phyloP scores from a whole-genome alignment of 2,329 filamentous ascomycete species.

The Penicillium fuscoglaucum region DNA sequence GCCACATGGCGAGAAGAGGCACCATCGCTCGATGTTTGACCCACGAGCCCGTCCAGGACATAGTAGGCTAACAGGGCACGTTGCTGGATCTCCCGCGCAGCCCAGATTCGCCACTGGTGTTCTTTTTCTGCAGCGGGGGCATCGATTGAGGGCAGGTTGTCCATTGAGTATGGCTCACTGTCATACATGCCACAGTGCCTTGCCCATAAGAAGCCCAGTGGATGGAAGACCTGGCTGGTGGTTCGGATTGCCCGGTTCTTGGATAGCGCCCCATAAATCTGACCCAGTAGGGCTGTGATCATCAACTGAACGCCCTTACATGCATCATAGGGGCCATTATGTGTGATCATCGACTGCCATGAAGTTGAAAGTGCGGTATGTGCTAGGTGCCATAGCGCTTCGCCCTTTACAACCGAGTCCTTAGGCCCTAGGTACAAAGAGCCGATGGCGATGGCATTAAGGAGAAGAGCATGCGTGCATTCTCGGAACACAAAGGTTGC shows the following conservation, averaged over 20 bases:
- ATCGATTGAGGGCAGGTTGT: constrained; percentile 37
- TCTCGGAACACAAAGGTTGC: constrained; percentile 49
- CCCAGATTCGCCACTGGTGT: constrained; percentile 46
- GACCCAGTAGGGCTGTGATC: constrained; percentile 45
- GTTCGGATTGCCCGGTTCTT: constrained; percentile 47
- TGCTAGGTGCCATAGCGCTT: constrained; percentile 48
- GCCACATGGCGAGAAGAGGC: constrained; percentile 47
- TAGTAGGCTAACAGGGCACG: constrained; percentile 48
- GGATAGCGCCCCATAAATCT: constrained; percentile 47
- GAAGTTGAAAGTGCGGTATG: constrained; percentile 49
- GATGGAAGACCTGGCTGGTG: constrained; percentile 48
- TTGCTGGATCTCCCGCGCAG: constrained; percentile 47
- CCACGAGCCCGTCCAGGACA: constrained; percentile 48
- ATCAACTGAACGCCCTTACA: constrained; percentile 49
- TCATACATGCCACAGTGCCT: constrained; percentile 49
- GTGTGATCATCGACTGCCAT: constrained; percentile 49
- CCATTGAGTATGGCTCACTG: constrained; percentile 34
- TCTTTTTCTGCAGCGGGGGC: constrained; percentile 40
- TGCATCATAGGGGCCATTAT: constrained; percentile 45
- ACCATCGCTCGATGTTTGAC: constrained; percentile 46
- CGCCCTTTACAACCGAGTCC: constrained; percentile 46
- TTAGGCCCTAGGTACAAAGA: constrained; percentile 49
- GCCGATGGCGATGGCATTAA: constrained; percentile 50
- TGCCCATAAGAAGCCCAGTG: constrained; percentile 49
- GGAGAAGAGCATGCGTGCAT: constrained; percentile 45